Evolutionary conservation across 2,329 filamentous ascomycete genomes (phyloP), one percentile per base, ranked within the genome.

Genomic region (Diaporthe helianthi): DNA sequence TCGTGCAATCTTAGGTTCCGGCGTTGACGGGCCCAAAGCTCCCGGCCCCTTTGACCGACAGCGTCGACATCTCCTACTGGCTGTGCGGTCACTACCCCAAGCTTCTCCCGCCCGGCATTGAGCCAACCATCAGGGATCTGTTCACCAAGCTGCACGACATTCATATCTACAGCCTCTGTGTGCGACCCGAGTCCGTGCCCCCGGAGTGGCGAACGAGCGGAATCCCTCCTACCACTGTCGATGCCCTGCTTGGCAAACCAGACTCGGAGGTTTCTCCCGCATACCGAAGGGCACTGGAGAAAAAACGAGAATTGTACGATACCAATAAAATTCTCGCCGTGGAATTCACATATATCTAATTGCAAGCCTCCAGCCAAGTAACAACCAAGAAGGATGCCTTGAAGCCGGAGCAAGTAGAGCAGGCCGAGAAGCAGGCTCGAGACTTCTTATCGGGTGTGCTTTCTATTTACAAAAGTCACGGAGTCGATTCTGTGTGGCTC

Each of bases 51-150:
- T 12, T 60, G 38, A 46, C 55, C 2, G 55, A 60, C 6, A 60
- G 55, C 26, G 55, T 46, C 22, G 55, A 60, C 9, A 60, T 60
- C 19, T 60, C 55, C 3, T 46, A 60, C 38, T 60, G 55, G 55
- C n/a, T 60, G 17, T 46, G 55, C 55, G 24, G 17, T 9, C 55
- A 60, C 38, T 60, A 60, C 4, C 55, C 55, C 24, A 46, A 31
- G 0, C 55, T 60, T n/a, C 55, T 60, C 26, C 55, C 55, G 10
- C 9, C 24, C 17, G 26, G 15, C 2, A 38, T n/a, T 9, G 55
- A 60, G 4, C 4, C 17, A 24, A 46, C 12, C 24, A 60, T 60
- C 26, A 60, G 38, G 19, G 55, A 60, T 3, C n/a, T 46, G 24
- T 46, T 60, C 17, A 15, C 38, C 17, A 60, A 60, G 12, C 17